Evolutionary conservation across 768 basidiomycete genomes (phyloP), one percentile per base, ranked within the genome.

Genomic region (Termitomyces sp.): DNA sequence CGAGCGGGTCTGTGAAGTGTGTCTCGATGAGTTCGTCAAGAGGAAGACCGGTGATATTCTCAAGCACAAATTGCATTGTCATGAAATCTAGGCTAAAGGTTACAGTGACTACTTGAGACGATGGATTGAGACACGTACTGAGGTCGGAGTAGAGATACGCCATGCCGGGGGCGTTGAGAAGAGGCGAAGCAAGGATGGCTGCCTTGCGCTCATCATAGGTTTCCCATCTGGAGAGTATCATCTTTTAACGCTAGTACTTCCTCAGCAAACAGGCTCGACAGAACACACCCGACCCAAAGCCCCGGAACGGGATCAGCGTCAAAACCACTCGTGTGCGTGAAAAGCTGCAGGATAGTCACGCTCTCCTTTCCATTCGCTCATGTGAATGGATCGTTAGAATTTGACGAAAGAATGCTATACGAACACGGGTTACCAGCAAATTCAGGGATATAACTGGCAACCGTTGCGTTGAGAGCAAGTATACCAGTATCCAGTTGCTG

Each of bases 281-380:
- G 20, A 22, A 50, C 61, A 31, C 29, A 64, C 66, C 67, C 65
- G 31, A 56, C 53, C 63, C 63, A 64, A 9, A 68, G 57, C 18
- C 59, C 64, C 18, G 67, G 67, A 36, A 54, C 52, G 23, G 67
- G 67, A 54, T 66, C 67, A 11, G 64, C 60, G 35, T 64, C 64
- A 44, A 68, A 68, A 3, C 67, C 67, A 42, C 65, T 65, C 2
- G 65, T 68, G 43, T 68, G 67, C 16, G 67, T 68, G 10, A 68
- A 42, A 31, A 68, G 63, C 61, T 66, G 66, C 29, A 61, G 47
- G 11, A 68, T 66, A 1, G 65, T 68, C 7, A 68, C 57, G 47
- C 63, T 58, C 23, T 48, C 63, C 48, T 68, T 68, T n/a, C 64
- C 61, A 29, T 66, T 66, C 7, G 29, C 63, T 65, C n/a, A 41